These are phyloP conservation scores for Globisporangium parvum DNA, from an alignment of 352 stramenopile species.

Conservation along the genomic window DNA sequence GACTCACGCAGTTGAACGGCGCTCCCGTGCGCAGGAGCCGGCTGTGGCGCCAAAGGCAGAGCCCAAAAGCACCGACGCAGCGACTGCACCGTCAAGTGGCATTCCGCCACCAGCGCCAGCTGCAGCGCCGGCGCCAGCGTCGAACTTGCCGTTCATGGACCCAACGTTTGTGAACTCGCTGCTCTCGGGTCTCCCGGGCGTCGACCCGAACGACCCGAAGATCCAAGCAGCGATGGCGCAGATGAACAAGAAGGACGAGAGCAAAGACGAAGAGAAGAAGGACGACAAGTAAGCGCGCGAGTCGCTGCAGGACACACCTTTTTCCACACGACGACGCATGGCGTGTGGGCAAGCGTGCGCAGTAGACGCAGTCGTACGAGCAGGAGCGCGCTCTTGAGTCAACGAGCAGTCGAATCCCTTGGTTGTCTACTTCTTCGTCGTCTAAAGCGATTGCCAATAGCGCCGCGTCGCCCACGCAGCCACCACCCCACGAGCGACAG, in stretches of 20 bases:
- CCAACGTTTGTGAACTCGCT: slow-evolving; percentile 88
- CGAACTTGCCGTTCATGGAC: slow-evolving; percentile 86
- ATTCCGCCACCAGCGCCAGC: slow-evolving; percentile 43
- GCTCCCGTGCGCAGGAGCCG: slow-evolving; percentile 1
- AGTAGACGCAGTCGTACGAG: neutral
- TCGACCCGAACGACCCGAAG: slow-evolving; percentile 91
- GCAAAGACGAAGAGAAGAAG: slow-evolving; percentile 80
- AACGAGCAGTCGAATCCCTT: too few relatives aligned
- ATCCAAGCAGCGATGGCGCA: slow-evolving; percentile 89
- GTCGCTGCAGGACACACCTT: neutral
- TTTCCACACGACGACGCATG: too few relatives aligned
- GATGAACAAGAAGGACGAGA: slow-evolving; percentile 77
- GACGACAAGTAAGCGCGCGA: slow-evolving; percentile 61
- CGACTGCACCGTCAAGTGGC: slow-evolving; percentile 12
- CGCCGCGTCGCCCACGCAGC: too few relatives aligned
- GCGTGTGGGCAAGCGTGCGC: neutral
- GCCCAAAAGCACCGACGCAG: slow-evolving; percentile 5
- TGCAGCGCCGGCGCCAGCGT: slow-evolving; percentile 48
- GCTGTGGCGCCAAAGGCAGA: slow-evolving; percentile 13
- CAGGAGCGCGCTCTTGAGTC: too few relatives aligned
- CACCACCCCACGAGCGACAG: too few relatives aligned
- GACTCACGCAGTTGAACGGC: neutral
- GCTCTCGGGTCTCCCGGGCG: slow-evolving; percentile 81
- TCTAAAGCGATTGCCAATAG: too few relatives aligned
- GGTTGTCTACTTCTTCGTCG: too few relatives aligned